Base-by-base conservation (phyloP, 208 protist genomes). In the Leishmania lainsoni region DNA sequence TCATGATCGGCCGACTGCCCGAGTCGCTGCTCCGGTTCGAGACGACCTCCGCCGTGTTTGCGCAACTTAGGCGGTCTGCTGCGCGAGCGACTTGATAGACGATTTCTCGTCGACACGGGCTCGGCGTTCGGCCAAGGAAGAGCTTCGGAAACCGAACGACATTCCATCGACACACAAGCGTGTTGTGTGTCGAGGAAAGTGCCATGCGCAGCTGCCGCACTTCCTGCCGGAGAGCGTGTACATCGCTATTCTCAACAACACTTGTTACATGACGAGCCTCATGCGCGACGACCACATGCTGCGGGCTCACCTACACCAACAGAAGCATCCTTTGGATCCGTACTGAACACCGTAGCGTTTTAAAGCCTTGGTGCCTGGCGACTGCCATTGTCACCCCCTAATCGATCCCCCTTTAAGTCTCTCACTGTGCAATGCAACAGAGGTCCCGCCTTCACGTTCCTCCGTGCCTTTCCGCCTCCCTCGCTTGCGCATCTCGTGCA, bases 201-300 rank as follows among this genome's bases (percentile, higher is more conserved):
- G 63, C 65, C 52, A 49, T 29, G 75, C 71, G n/a, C 65, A 61
- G 32, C 54, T 88, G 58, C 86, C 88, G 12, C 56, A 58, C 9
- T 92, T 96, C 78, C 78, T 96, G 29, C 77, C 85, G 1, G 45
- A 79, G 0, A 65, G 63, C 49, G 84, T 82, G 26, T 86, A 86
- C 54, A 66, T 70, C 22, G 76, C 83, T 16, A 86, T 94, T 20
- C 71, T 94, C 45, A 86, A 94, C 77, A 96, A 96, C 78, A 85
- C 88, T 10, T 96, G 93, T 81, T 92, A 90, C 68, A 70, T 94
- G 48, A 90, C 91, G 14, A 90, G 91, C 75, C 74, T 89, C 5
- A 81, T 96, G 52, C 93, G 88, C 22, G 83, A 87, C 59, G 84
- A 89, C 72, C 65, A 66, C 12, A 83, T 75, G 75, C 71, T 96